A percentile compares a stretch with the other conserved stretches of the same genome.
Evolutionary conservation across 139 green algal genomes (phyloP).

Genomic region (Gonium pectorale): DNA sequence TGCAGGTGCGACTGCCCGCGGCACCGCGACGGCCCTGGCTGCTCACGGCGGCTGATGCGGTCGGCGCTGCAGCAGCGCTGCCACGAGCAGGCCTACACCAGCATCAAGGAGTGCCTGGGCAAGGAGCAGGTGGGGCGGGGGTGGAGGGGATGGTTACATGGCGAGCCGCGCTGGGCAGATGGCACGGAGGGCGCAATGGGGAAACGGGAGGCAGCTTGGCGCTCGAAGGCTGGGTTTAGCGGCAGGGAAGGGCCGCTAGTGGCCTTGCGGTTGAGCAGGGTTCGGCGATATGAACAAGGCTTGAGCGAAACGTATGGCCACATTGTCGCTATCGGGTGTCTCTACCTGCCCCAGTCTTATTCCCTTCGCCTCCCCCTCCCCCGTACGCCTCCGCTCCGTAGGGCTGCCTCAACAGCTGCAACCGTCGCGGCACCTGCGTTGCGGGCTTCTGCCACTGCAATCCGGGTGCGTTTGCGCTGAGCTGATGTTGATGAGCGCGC

Average conservation of each 20-base stretch:
- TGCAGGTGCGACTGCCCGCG: constrained; percentile 41
- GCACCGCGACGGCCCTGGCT: not conserved
- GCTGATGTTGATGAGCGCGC: no score
- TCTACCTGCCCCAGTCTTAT: no score
- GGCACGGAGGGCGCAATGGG: no score
- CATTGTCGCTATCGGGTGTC: no score
- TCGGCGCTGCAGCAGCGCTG: not conserved
- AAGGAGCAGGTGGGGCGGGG: not conserved
- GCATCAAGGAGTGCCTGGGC: constrained; percentile 20
- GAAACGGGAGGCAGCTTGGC: no score
- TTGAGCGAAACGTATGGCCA: no score
- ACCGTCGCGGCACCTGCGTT: not conserved
- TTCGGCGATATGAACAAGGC: no score
- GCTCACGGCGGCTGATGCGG: not conserved
- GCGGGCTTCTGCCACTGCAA: constrained; percentile 38
- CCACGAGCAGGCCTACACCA: not conserved
- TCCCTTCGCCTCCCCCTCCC: not conserved
- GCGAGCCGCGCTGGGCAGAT: not conserved
- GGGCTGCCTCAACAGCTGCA: constrained; percentile 39
- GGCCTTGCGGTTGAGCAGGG: no score
- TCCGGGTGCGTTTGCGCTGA: not conserved
- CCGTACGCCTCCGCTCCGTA: not conserved
- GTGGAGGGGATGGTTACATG: not conserved
- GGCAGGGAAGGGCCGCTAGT: no score
- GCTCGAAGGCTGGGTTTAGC: no score